Evolutionary conservation across 2,329 filamentous ascomycete species (phyloP).

Genomic region (Tolypocladium ophioglossoides): DNA sequence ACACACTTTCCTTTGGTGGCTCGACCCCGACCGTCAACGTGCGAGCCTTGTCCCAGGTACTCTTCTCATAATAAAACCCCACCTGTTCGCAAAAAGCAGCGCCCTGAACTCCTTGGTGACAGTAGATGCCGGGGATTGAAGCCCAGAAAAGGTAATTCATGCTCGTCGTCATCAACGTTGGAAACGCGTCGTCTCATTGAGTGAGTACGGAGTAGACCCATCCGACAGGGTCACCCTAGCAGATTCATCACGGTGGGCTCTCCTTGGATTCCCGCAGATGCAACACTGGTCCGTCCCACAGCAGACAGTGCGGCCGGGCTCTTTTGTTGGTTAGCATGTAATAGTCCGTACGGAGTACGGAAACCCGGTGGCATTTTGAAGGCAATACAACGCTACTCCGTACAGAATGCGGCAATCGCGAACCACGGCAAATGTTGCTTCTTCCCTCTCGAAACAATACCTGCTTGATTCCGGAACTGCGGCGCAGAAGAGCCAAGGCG

Average conservation of each 20-base stretch:
- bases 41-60: background rate
- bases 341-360: too few relatives aligned
- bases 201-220: too few relatives aligned
- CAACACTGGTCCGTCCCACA: too few relatives aligned
- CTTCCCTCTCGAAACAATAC: background rate
- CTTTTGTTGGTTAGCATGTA: background rate
- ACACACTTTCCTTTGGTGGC: background rate
- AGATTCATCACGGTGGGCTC: background rate
- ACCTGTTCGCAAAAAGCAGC: too few relatives aligned
- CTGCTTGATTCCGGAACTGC: background rate
- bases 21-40: background rate
- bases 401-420: background rate
- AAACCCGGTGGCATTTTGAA: background rate
- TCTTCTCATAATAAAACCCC: background rate
- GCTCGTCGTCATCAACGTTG: background rate
- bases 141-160: too few relatives aligned
- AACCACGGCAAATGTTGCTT: background rate
- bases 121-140: background rate
- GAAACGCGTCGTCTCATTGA: background rate
- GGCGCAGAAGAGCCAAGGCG: background rate
- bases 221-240: background rate
- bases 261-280: background rate
- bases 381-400: background rate
- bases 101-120: background rate
- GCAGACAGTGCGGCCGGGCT: too few relatives aligned